phyloP scores from a whole-genome alignment of 2,329 filamentous ascomycete species.

The Fusarium euwallaceae region DNA sequence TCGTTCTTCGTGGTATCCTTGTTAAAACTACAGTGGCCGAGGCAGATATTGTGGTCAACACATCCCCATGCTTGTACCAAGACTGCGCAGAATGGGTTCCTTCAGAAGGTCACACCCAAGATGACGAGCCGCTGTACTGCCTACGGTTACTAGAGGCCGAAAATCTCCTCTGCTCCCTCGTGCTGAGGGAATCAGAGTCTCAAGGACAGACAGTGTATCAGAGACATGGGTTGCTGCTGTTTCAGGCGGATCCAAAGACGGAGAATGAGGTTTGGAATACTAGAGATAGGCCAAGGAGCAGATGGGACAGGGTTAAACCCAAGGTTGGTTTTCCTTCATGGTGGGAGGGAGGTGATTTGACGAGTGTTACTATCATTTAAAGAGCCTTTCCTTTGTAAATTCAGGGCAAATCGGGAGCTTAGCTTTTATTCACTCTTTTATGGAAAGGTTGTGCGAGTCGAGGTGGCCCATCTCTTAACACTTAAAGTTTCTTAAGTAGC shows the following conservation, averaged over 20 bases:
- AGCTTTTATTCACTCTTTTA: background rate
- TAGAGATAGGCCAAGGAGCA: background rate
- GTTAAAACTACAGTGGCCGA: background rate
- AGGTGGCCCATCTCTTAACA: background rate
- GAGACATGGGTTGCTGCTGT: background rate
- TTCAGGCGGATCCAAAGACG: background rate
- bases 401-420: fast-evolving
- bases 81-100: background rate
- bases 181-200: background rate
- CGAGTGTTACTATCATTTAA: background rate
- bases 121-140: background rate
- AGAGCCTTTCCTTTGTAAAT: background rate
- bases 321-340: background rate
- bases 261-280: background rate
- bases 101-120: background rate
- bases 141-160: background rate
- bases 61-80: background rate
- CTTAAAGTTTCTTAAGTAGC: background rate
- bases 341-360: background rate
- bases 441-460: background rate
- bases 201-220: background rate
- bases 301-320: background rate
- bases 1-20: background rate
- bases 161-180: background rate
- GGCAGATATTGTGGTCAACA: background rate